A percentile compares a stretch with the other conserved stretches of the same genome.
These are phyloP conservation scores for Naganishia friedmannii DNA, from an alignment of 768 basidiomycete genomes.

Conservation along the genomic window DNA sequence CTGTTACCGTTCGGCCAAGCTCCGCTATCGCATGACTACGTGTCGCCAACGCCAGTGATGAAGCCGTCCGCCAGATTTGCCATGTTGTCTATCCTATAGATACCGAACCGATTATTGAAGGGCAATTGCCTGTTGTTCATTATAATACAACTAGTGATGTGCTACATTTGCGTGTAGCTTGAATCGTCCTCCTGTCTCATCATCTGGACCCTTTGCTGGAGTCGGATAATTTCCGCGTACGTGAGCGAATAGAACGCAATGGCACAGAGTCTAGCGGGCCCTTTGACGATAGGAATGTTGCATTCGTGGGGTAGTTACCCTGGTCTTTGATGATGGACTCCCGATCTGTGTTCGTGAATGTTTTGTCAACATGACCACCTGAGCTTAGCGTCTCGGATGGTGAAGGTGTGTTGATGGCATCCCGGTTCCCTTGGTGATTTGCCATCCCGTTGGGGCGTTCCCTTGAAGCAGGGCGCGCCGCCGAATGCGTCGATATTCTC, in stretches of 20 bases:
- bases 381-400: not conserved
- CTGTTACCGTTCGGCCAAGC: slow-evolving; percentile 27
- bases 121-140: not conserved
- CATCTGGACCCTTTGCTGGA: not conserved
- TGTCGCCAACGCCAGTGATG: slow-evolving; percentile 41
- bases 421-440: not conserved
- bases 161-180: not conserved
- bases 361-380: not conserved
- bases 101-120: not conserved
- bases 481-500: slow-evolving; percentile 6
- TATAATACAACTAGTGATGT: slow-evolving; percentile 8
- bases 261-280: not conserved
- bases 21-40: slow-evolving; percentile 20
- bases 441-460: not conserved
- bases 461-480: not conserved
- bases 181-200: not conserved
- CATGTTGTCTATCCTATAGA: slow-evolving; percentile 40
- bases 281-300: not conserved
- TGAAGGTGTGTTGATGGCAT: not conserved
- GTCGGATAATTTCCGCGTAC: not conserved
- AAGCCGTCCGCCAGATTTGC: slow-evolving; percentile 49
- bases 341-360: not conserved
- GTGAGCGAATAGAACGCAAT: not conserved
- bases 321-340: not conserved
- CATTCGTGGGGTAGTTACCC: not conserved